Evolutionary conservation across 164 flowering plant species (phyloP), one percentile per base, ranked within the genome.

Genomic region (Vitis rotundifolia): DNA sequence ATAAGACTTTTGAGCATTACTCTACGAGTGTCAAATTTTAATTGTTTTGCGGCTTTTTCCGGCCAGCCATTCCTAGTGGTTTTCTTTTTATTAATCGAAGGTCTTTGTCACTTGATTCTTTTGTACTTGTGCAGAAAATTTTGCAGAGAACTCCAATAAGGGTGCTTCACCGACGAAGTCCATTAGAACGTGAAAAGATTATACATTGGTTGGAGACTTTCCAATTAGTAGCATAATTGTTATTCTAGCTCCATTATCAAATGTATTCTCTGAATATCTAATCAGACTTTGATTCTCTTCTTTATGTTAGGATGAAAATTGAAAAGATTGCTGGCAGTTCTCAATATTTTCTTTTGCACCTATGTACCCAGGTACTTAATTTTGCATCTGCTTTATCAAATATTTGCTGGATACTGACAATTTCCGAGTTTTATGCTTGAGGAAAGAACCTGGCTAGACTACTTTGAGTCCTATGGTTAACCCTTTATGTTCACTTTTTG

Each of bases 161-260:
- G 76, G 98, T 93, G 74, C 94, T 96, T 66, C 99, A 96, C 70
- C 96, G 99, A 47, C 88, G 98, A 78, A 96, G 99, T 76, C 98
- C 99, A 67, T 77, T 96, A 65, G 99, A 85, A 37, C 91, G 97
- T 66, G 92, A 86, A 77, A 92, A 87, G 77, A 84, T 79, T 63
- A 91, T 96, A 53, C 97, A 96, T 73, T 93, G 98, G 99, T 93
- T 73, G 49, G 87, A 49, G 48, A 31, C 63, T 68, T 63, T 71
- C 12, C 19, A 10, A 47, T 61, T 61, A 54, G 56, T 16, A 22
- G 63, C 64, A 56, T 29, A 26, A 22, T 31, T 49, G 0, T 5
- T 70, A 9, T 71, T 49, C 56, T 61, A 49, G 11, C 26, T 49
- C 11, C 31, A 48, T 59, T 53, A 44, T 61, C 11, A n/a, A 22